phyloP scores from a whole-genome alignment of 176 grass and related monocot species.

The Rhynchospora pubera region DNA sequence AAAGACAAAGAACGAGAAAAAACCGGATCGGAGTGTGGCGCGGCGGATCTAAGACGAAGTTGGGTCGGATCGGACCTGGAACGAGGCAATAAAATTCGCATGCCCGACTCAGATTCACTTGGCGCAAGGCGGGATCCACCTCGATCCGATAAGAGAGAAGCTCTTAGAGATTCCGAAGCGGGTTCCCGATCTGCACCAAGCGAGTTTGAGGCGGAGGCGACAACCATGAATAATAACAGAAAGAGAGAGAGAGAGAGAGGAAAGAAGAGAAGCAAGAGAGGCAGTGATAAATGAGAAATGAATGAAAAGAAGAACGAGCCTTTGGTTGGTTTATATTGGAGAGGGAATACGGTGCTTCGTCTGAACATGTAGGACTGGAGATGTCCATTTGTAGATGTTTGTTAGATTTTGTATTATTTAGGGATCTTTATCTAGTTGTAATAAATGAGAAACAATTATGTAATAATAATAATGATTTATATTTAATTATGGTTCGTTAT shows the following conservation, averaged over 20 bases:
- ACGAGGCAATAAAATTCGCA: constrained; percentile 15
- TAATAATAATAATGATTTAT: neutral
- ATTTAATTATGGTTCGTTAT: too few species aligned
- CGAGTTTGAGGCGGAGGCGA: constrained; percentile 88
- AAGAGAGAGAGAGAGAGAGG: neutral
- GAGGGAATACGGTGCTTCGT: neutral
- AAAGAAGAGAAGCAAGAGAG: too few species aligned
- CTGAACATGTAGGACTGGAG: neutral
- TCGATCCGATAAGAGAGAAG: constrained; percentile 21
- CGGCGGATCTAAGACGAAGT: neutral
- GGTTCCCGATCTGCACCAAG: constrained; percentile 99
- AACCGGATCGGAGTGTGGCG: neutral
- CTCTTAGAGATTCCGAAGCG: constrained; percentile 20
- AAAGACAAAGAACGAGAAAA: neutral
- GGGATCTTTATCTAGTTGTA: neutral
- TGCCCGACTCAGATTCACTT: constrained; percentile 98
- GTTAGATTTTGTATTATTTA: neutral
- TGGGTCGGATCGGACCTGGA: constrained; percentile 7
- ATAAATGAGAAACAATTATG: neutral
- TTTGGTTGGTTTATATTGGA: constrained; percentile 13
- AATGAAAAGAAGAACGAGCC: neutral
- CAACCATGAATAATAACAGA: constrained; percentile 4
- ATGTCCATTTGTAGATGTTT: neutral
- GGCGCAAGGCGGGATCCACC: constrained; percentile 97
- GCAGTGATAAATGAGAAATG: neutral